Base-by-base conservation (phyloP, 805 yeast species). In the Candida argentea region DNA sequence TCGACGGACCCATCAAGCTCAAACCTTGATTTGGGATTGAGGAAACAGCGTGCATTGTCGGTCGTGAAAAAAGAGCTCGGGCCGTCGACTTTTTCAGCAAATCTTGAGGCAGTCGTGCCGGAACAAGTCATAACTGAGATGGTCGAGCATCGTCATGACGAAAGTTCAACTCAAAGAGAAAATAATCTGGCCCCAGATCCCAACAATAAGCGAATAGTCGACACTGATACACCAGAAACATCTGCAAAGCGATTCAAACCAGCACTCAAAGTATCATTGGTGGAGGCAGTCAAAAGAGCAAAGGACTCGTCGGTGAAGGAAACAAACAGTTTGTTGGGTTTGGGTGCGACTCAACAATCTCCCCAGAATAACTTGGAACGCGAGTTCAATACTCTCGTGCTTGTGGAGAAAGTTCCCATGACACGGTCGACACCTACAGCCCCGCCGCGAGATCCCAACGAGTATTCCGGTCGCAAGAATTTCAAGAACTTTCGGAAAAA, bases 401-500 rank as follows among this genome's bases (percentile, higher is more conserved):
- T 61, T 11, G 58, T 61, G 3, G 65, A 57, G 29, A 35, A 41
- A 1, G 32, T 38, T 5, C 42, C 48, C 2, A 33, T 57, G 2
- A 26, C 28, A 8, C 16, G 39, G 7, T 26, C 24, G 11, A n/a
- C n/a, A n/a, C 26, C 36, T 15, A n/a, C 20, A 5, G n/a, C 26
- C 3, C 20, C 22, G 7, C 17, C 22, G 14, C n/a, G n/a, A n/a
- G n/a, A n/a, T n/a, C 24, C 31, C 14, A 31, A 34, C 21, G 38
- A 37, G 11, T 50, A 60, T 55, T 29, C 38, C 13, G 48, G 44
- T 1, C 36, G 66, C 8, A 60, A 52, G 33, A 62, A 63, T 35
- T 63, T 55, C 35, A 65, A 65, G 30, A 45, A 34, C 4, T 65
- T 65, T 42, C 39, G 33, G 17, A 57, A 56, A 33, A 37, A 38